These are phyloP conservation scores for Chaetomiaceae sp. DNA, from an alignment of 2,329 filamentous ascomycete genomes.

Conservation along the genomic window DNA sequence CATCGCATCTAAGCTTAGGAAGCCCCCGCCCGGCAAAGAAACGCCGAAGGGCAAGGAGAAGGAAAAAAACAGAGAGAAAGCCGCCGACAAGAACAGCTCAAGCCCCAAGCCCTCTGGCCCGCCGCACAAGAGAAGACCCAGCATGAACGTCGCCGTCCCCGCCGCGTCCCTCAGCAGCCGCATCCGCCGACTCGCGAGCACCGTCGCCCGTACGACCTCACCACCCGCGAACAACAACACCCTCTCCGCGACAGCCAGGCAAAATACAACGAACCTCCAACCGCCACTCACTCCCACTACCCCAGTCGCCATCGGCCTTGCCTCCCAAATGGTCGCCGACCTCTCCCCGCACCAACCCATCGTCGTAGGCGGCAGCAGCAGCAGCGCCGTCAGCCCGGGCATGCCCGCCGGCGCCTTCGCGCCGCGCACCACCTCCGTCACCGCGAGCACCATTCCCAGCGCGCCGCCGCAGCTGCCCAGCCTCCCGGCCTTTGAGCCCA, in stretches of 20 bases:
- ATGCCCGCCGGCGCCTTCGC: not conserved
- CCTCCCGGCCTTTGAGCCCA: slow-evolving; percentile 19
- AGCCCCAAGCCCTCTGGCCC: not conserved
- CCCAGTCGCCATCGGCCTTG: slow-evolving; percentile 19
- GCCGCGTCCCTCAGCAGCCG: slow-evolving; percentile 16
- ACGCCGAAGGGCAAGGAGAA: slow-evolving; percentile 18
- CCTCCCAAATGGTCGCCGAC: slow-evolving; percentile 20
- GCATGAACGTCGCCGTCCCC: slow-evolving; percentile 16
- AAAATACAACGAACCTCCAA: slow-evolving; percentile 1
- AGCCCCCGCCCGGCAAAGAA: slow-evolving; percentile 11
- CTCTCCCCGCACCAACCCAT: slow-evolving; percentile 22
- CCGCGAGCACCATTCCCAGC: not conserved
- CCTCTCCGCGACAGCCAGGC: not conserved
- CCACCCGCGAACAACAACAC: slow-evolving; percentile 6
- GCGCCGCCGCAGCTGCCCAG: slow-evolving; percentile 19
- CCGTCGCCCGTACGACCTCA: slow-evolving; percentile 16
- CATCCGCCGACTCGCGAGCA: slow-evolving; percentile 24
- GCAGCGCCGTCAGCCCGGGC: too few relatives aligned
- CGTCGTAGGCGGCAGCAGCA: slow-evolving; percentile 11
- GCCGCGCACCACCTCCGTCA: not conserved
- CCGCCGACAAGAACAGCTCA: not conserved
- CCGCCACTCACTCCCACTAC: slow-evolving; percentile 9
- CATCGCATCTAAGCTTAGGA: slow-evolving; percentile 28
- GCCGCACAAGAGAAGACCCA: slow-evolving; percentile 15
- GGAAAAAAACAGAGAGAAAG: slow-evolving; percentile 13